These are phyloP conservation scores for Epichloe amarillans DNA, from an alignment of 2,329 filamentous ascomycete species.

Conservation along the genomic window DNA sequence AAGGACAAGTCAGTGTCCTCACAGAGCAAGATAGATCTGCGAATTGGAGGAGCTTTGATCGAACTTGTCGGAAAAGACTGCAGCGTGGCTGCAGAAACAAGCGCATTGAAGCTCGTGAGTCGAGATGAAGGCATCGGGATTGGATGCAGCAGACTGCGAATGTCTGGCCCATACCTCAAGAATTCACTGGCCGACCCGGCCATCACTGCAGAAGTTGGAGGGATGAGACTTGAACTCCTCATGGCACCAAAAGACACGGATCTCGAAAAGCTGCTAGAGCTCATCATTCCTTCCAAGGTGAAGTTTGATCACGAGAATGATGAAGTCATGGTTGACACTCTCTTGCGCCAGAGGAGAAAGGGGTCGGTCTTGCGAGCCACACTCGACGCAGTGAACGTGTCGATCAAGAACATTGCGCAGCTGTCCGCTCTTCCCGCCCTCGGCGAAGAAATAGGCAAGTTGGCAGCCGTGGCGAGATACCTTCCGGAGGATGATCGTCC, in stretches of 20 bases:
- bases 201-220: constrained; percentile 47
- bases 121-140: constrained; percentile 60
- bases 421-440: constrained; percentile 57
- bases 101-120: constrained; percentile 67
- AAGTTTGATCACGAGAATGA: constrained; percentile 77
- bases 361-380: constrained; percentile 66
- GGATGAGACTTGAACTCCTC: constrained; percentile 60
- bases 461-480: constrained; percentile 86
- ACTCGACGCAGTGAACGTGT: constrained; percentile 49
- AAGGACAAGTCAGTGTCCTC: constrained; percentile 32
- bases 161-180: constrained; percentile 56
- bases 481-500: constrained; percentile 91
- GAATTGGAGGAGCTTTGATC: constrained; percentile 64
- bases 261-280: constrained; percentile 64
- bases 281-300: constrained; percentile 85
- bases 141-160: constrained; percentile 59
- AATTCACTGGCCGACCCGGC: constrained; percentile 42
- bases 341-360: constrained; percentile 74
- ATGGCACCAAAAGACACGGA: constrained; percentile 64
- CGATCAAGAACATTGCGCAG: constrained; percentile 49
- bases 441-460: constrained; percentile 63
- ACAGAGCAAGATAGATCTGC: constrained; percentile 58
- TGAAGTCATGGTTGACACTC: constrained; percentile 87
- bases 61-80: constrained; percentile 68
- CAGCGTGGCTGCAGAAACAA: constrained; percentile 60